Base-by-base conservation (phyloP, 768 basidiomycete species). In the Boletus edulis region DNA sequence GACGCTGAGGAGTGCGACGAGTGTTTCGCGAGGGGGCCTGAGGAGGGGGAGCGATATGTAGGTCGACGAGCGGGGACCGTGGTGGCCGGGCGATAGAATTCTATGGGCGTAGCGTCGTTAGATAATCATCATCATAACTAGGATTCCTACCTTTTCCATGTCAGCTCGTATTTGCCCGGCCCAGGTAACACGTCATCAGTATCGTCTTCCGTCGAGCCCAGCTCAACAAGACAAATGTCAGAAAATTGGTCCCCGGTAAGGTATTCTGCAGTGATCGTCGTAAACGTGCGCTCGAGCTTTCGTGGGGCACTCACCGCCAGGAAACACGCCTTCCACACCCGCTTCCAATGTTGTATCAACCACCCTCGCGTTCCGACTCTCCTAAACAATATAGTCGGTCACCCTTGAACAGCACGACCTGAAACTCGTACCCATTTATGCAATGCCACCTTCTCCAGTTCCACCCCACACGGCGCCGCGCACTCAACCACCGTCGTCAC, bases 1-100 rank as follows among this genome's bases (percentile, higher is more conserved):
- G 3, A 84, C 75, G 53, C 78, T 71, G 6, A 94, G 74, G 3
- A 87, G 73, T 5, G 89, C 91, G 34, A 88, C 69, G 27, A 96
- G 69, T 8, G 75, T 79, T 38, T 90, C 83, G 2, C 73, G 66
- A 4, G 86, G 89, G 3, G 83, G 83, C 20, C 67, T 72, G 12
- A 94, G 75, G 4, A 75, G 52, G 0, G 92, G 91, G n/a, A 94
- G 72, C 3, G 78, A 65, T 56, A 87, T 74, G 34, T 60, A 69
- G 13, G 81, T 87, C 7, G 72, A 80, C 14, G 81, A 74, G 17
- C 68, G 64, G 0, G 78, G 68, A 1, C 82, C 81, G 24, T 69
- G 70, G 27, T 73, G 67, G 3, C 79, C 81, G 43, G 77, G 66
- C 7, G 73, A 69, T 9, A 78, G 57, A 3, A 82, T 73, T 67